A percentile compares a stretch with the other conserved stretches of the same genome.
phyloP scores from a whole-genome alignment of 345 rosid species.

The Chamaenerion angustifolium region DNA sequence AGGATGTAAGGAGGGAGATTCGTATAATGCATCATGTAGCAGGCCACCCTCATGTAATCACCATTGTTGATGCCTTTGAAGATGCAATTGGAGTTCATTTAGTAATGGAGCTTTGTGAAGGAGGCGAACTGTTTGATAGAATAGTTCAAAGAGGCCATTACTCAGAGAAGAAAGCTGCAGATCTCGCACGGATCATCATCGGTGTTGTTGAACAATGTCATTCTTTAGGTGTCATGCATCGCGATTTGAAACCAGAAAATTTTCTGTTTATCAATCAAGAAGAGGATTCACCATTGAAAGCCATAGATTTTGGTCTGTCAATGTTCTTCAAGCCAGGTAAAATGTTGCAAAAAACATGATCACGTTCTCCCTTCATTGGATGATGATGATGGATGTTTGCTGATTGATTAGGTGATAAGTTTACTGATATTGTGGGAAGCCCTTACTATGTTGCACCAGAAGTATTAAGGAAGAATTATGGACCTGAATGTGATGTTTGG shows the following conservation, averaged over 20 bases:
- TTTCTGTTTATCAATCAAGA: slow-evolving; percentile 55
- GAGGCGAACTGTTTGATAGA: slow-evolving; percentile 88
- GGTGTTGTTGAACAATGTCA: slow-evolving; percentile 82
- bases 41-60: slow-evolving; percentile 76
- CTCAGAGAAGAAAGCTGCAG: slow-evolving; percentile 66
- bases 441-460: slow-evolving; percentile 97
- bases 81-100: slow-evolving; percentile 82
- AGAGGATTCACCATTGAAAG: slow-evolving; percentile 65
- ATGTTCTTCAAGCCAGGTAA: slow-evolving; percentile 82
- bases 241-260: slow-evolving; percentile 97
- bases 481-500: slow-evolving; percentile 88
- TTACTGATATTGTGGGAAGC: slow-evolving; percentile 80
- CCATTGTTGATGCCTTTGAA: slow-evolving; percentile 66
- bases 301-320: slow-evolving; percentile 87
- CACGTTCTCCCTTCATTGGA: too few species aligned
- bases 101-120: slow-evolving; percentile 82
- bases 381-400: too few species aligned
- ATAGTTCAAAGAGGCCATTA: slow-evolving; percentile 83
- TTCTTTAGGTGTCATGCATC: slow-evolving; percentile 87
- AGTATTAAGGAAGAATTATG: slow-evolving; percentile 64
- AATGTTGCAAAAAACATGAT: too few species aligned
- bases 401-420: slow-evolving; percentile 78
- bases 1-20: slow-evolving; percentile 86
- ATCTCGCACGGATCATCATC: slow-evolving; percentile 62
- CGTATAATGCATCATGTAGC: slow-evolving; percentile 89